phyloP scores from a whole-genome alignment of 768 basidiomycete species.

The Tricholoma flavovirens region DNA sequence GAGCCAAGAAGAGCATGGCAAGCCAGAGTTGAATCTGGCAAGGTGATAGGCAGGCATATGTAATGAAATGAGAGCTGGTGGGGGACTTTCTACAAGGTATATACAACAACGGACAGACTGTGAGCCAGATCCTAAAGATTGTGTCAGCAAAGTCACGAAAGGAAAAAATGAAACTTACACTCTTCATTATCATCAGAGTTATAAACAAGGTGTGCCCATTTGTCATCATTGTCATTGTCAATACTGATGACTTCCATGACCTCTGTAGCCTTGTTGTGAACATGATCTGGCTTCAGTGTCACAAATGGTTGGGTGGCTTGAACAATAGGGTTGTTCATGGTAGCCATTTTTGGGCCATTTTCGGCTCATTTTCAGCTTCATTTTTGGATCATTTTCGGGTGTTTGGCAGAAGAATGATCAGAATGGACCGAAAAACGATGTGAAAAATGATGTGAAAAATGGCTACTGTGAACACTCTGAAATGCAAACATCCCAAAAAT shows the following conservation, averaged over 20 bases:
- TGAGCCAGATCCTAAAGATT: neutral
- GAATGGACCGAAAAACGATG: too few species aligned
- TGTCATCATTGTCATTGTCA: neutral
- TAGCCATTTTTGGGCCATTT: too few species aligned
- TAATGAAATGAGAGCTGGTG: neutral
- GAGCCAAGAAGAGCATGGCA: too few species aligned
- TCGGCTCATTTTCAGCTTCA: too few species aligned
- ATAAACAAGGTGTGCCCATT: neutral
- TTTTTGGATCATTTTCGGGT: too few species aligned
- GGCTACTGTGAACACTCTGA: too few species aligned
- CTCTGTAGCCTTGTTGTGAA: neutral
- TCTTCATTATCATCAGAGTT: neutral
- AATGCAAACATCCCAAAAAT: too few species aligned
- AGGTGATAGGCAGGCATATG: too few species aligned
- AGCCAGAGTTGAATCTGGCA: too few species aligned
- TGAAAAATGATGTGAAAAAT: too few species aligned
- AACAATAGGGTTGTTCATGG: too few species aligned
- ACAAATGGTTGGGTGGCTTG: neutral
- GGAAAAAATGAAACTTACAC: neutral
- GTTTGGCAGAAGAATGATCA: too few species aligned
- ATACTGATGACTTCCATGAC: neutral
- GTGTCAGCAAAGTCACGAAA: neutral
- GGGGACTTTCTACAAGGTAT: neutral
- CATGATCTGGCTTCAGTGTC: neutral
- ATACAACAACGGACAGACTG: neutral